These are phyloP conservation scores for Moniliophthora roreri DNA, from an alignment of 1,284 basidiomycete genomes.

Conservation along the genomic window DNA sequence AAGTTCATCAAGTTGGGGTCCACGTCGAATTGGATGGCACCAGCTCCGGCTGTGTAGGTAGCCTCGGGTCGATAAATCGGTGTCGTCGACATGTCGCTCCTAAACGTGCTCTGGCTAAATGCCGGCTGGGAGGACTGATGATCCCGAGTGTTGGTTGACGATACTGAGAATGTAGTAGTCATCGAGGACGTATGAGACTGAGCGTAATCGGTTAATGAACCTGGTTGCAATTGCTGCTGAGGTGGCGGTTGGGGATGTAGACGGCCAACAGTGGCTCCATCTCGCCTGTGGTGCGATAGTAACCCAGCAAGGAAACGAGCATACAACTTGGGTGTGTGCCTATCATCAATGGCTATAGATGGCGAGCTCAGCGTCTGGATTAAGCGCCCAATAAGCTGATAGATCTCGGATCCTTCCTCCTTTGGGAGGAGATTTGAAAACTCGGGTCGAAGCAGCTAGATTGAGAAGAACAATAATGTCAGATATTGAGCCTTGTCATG, in stretches of 20 bases:
- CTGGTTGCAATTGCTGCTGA: slow-evolving; percentile 20
- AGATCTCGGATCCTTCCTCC: slow-evolving; percentile 67
- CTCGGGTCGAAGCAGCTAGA: slow-evolving; percentile 71
- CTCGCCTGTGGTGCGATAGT: slow-evolving; percentile 64
- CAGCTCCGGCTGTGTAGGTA: slow-evolving; percentile 37
- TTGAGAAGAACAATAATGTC: background rate
- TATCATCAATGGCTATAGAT: slow-evolving; percentile 80
- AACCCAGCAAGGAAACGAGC: slow-evolving; percentile 75
- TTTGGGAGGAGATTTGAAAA: slow-evolving; percentile 60
- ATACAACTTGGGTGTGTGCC: slow-evolving; percentile 78
- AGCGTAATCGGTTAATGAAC: slow-evolving; percentile 1
- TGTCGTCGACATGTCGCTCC: slow-evolving; percentile 21
- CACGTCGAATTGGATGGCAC: slow-evolving; percentile 41
- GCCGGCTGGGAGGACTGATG: slow-evolving; percentile 13
- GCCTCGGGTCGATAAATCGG: slow-evolving; percentile 44
- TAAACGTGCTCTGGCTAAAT: background rate
- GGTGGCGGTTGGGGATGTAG: slow-evolving; percentile 46
- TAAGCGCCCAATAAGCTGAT: slow-evolving; percentile 68
- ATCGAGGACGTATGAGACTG: slow-evolving; percentile 16
- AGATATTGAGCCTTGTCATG: background rate
- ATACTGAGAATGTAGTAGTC: slow-evolving; percentile 18
- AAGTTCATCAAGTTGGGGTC: slow-evolving; percentile 26
- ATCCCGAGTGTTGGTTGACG: slow-evolving; percentile 14
- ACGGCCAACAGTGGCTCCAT: slow-evolving; percentile 53
- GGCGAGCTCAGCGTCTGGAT: slow-evolving; percentile 69